Evolutionary conservation across 768 basidiomycete genomes (phyloP).

Genomic region (Russula griseocarnosa): DNA sequence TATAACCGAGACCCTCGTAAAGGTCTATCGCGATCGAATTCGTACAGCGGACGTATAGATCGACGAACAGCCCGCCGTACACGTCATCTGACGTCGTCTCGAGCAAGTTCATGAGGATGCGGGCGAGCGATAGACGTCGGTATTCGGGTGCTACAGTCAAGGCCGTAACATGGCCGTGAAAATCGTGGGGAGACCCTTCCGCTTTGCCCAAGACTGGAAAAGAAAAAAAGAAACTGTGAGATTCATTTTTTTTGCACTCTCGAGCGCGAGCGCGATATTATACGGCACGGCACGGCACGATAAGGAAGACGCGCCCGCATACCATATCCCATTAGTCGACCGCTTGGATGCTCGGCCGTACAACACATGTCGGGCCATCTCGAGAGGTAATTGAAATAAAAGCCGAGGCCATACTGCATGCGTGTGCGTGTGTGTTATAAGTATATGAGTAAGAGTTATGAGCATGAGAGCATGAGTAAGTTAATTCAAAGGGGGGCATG

Average conservation of each 20-base stretch:
- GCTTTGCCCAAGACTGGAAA: conserved; percentile 86
- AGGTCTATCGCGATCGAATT: conserved; percentile 81
- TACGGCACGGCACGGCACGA: background rate
- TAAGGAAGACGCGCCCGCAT: background rate
- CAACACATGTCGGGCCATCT: conserved; percentile 91
- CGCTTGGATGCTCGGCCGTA: conserved; percentile 74
- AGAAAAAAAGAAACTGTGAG: background rate
- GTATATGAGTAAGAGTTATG: too few species aligned
- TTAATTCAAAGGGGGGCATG: too few species aligned
- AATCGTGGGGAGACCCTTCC: conserved; percentile 69
- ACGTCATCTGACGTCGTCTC: conserved; percentile 79
- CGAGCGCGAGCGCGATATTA: too few species aligned
- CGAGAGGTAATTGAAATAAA: conserved; percentile 85
- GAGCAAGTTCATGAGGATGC: conserved; percentile 80
- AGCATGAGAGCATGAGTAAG: too few species aligned
- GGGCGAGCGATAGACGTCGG: conserved; percentile 81
- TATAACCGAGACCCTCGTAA: conserved; percentile 93
- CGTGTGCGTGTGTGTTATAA: too few species aligned
- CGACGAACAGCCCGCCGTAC: conserved; percentile 87
- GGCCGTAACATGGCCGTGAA: conserved; percentile 95
- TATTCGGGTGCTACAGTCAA: conserved; percentile 93
- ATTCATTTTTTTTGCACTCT: background rate
- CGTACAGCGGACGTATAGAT: conserved; percentile 90
- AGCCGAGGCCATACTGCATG: conserved; percentile 68
- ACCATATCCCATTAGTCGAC: conserved; percentile 93